Evolutionary conservation across 495 filamentous ascomycete genomes (phyloP), one percentile per base, ranked within the genome.

Genomic region (Xylaria sp.): DNA sequence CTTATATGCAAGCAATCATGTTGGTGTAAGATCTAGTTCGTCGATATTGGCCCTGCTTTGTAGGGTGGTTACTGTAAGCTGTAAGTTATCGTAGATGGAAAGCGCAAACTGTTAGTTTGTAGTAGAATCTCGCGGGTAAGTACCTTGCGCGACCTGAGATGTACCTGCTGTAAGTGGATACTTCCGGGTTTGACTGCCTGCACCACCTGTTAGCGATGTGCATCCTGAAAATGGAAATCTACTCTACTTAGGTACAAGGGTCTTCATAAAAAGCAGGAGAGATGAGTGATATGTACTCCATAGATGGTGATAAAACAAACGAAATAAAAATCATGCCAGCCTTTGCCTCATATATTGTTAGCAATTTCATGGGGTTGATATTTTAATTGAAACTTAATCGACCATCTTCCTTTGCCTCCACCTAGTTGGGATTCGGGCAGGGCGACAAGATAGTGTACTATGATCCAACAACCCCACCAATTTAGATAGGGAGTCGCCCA

Each of bases 81-180:
- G 5, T 17, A 55, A 55, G 52, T 55, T 5, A n/a, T n/a, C n/a
- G n/a, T n/a, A 55, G 12, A 6, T 21, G 8, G 62, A 50, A 64
- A n/a, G 61, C 17, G 41, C 43, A n/a, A 46, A 24, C 41, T 7
- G 5, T 24, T 46, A 33, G 48, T 26, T 21, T 24, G 21, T 24
- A 21, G 11, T 1, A 26, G 24, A 26, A 52, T 26, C 21, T 24
- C 14, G 48, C 3, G n/a, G 6, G 24, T 7, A 63, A 31, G 61
- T 63, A 63, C 61, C 61, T 33, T 11, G 7, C 33, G 40, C 40
- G 11, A 7, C 12, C 2, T 26, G 7, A 8, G 6, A 12, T 35
- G 62, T 65, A 65, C 44, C 44, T 37, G 15, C 29, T 24, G 31
- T 35, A 63, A 48, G 58, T 48, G 61, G 40, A 24, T 46, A 63